These are phyloP conservation scores for Xylaria flabelliformis DNA, from an alignment of 495 filamentous ascomycete species.

Conservation along the genomic window DNA sequence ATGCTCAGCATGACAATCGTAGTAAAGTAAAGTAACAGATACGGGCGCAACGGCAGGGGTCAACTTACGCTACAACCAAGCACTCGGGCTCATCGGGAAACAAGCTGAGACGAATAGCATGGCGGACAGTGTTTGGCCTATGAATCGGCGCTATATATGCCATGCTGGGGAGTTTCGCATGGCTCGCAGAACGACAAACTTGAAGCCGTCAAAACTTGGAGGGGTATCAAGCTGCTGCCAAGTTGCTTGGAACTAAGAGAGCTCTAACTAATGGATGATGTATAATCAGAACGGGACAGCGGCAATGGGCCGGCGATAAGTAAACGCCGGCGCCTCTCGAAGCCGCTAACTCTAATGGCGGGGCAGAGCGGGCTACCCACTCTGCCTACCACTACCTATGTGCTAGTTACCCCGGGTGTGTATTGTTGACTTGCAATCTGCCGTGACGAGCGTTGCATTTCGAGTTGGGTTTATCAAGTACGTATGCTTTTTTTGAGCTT, in stretches of 20 bases:
- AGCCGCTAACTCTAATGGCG: slow-evolving; percentile 15
- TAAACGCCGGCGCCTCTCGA: slow-evolving; percentile 27
- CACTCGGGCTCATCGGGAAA: slow-evolving; percentile 75
- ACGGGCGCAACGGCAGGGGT: slow-evolving; percentile 20
- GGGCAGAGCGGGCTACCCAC: neutral
- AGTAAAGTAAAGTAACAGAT: no score
- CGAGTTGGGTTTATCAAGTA: no score
- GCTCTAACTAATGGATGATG: slow-evolving; percentile 30
- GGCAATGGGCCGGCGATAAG: slow-evolving; percentile 34
- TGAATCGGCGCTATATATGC: slow-evolving; percentile 96
- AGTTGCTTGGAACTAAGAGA: neutral
- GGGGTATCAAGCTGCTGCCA: neutral
- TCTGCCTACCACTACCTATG: no score
- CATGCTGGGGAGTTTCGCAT: slow-evolving; percentile 61
- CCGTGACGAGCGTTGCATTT: no score
- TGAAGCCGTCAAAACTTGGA: neutral
- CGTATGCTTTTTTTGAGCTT: neutral
- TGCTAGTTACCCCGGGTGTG: no score
- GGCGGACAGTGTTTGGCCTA: slow-evolving; percentile 83
- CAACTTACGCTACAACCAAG: slow-evolving; percentile 82
- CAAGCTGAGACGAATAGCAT: slow-evolving; percentile 82
- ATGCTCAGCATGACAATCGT: slow-evolving; percentile 14
- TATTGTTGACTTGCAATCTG: no score
- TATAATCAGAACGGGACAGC: slow-evolving; percentile 10
- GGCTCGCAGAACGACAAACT: slow-evolving; percentile 17